Evolutionary conservation across 2,329 filamentous ascomycete species (phyloP).

Genomic region (Fusarium sulawesiense): DNA sequence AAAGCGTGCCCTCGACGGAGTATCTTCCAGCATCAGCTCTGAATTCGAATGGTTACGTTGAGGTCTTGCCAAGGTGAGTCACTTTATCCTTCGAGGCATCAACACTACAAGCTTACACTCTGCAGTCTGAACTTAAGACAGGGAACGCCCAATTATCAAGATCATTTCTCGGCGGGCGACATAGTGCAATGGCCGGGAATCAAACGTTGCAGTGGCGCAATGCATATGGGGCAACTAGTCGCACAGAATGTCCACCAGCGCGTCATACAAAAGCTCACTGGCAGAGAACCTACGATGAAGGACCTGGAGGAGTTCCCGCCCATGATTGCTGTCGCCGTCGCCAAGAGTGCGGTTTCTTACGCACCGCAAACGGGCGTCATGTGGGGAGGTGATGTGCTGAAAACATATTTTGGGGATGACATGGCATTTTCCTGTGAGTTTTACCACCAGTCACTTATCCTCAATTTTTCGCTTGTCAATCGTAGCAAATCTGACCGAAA

Average conservation of each 20-base stretch:
- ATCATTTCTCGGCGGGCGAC: neutral
- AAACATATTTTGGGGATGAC: neutral
- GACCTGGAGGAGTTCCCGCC: neutral
- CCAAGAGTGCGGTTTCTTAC: neutral
- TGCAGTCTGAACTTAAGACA: neutral
- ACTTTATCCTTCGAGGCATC: neutral
- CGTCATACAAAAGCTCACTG: neutral
- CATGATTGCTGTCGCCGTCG: neutral
- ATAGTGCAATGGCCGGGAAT: conserved; percentile 1
- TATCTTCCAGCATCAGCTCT: neutral
- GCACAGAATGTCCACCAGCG: neutral
- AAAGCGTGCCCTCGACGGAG: neutral
- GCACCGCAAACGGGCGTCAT: neutral
- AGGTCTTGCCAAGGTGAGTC: neutral
- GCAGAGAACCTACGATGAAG: neutral
- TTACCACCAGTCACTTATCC: neutral
- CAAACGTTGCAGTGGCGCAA: neutral
- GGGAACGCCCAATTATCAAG: neutral
- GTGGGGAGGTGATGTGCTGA: neutral
- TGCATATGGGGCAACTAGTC: conserved; percentile 1
- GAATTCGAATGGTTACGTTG: neutral
- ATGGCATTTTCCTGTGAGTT: conserved; percentile 1
- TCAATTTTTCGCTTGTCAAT: too few relatives aligned
- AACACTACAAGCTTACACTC: neutral
- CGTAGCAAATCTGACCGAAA: neutral